Evolutionary conservation across 768 basidiomycete species (phyloP).

Genomic region (Ramaria rubella): DNA sequence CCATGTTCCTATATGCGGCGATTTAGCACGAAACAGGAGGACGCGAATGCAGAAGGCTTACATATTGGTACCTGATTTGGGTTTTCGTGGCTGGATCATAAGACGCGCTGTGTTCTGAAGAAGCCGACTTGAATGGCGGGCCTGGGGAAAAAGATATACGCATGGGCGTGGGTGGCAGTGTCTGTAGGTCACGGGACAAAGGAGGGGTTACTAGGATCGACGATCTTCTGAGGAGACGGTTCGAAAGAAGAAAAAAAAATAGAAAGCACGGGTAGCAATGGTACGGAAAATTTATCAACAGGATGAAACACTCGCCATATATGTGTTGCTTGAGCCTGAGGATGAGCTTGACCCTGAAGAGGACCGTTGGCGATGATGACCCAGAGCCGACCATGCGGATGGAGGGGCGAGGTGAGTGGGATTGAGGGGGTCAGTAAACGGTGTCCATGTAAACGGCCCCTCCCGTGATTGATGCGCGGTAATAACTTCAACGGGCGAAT

Average conservation of each 20-base stretch:
- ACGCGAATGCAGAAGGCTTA: neutral
- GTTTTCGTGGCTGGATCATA: neutral
- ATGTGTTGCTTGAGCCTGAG: neutral
- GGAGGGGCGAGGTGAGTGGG: neutral
- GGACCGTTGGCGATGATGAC: constrained; percentile 1
- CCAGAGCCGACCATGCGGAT: neutral
- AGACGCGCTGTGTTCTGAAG: neutral
- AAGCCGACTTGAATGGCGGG: neutral
- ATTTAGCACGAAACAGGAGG: neutral
- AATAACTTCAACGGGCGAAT: neutral
- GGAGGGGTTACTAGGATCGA: constrained; percentile 11
- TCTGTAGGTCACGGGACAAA: constrained; percentile 3
- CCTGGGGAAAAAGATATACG: neutral
- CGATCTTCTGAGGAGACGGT: constrained; percentile 2
- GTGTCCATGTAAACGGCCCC: neutral
- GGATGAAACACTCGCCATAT: constrained; percentile 8
- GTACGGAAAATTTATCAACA: neutral
- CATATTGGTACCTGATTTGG: neutral
- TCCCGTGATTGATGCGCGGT: neutral
- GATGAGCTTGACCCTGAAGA: constrained; percentile 7
- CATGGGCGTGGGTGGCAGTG: neutral
- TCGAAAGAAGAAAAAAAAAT: neutral
- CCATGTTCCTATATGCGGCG: neutral
- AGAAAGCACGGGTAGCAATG: neutral
- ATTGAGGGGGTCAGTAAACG: neutral